Percentiles rank a stretch among this genome's conserved stretches.
phyloP scores from a whole-genome alignment of 345 rosid genomes.

The Noccaea bulbosa region DNA sequence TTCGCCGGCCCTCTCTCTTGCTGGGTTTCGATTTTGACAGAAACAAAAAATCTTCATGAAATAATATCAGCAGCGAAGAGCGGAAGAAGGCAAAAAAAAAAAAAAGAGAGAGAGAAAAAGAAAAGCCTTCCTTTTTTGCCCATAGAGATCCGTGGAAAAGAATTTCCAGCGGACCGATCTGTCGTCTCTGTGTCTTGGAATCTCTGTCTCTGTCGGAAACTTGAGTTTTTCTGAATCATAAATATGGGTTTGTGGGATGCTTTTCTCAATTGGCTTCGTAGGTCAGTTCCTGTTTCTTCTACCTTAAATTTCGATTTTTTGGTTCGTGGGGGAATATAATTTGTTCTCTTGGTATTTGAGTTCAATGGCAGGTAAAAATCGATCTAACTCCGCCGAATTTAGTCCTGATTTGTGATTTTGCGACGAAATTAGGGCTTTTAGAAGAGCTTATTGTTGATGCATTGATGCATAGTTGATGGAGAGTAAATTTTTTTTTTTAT shows the following conservation, averaged over 20 bases:
- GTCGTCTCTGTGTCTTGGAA: conserved; percentile 26
- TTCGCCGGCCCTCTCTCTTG: conserved; percentile 34
- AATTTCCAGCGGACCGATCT: conserved; percentile 40
- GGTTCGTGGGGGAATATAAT: not conserved
- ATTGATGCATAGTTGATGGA: conserved; percentile 1
- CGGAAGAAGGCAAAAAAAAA: conserved; percentile 1
- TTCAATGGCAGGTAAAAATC: not conserved
- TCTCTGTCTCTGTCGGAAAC: conserved; percentile 41
- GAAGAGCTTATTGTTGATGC: not conserved
- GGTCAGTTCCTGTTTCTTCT: conserved; percentile 40
- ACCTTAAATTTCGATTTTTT: not conserved
- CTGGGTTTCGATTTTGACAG: conserved; percentile 33
- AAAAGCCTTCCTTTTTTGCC: conserved; percentile 18
- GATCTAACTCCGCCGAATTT: not conserved
- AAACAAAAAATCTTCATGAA: conserved; percentile 28
- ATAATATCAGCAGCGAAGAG: conserved; percentile 37
- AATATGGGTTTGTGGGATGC: conserved; percentile 73
- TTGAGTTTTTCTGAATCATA: conserved; percentile 32
- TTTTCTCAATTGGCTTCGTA: conserved; percentile 82
- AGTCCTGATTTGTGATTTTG: not conserved
- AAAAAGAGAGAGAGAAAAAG: not conserved
- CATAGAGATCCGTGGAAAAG: conserved; percentile 41
- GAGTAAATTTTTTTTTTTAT: not conserved
- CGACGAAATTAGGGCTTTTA: conserved; percentile 11
- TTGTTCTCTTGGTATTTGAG: conserved; percentile 15